A percentile compares a stretch with the other conserved stretches of the same genome.
phyloP scores from a whole-genome alignment of 441 rosid species.

The Adansonia grandidieri region DNA sequence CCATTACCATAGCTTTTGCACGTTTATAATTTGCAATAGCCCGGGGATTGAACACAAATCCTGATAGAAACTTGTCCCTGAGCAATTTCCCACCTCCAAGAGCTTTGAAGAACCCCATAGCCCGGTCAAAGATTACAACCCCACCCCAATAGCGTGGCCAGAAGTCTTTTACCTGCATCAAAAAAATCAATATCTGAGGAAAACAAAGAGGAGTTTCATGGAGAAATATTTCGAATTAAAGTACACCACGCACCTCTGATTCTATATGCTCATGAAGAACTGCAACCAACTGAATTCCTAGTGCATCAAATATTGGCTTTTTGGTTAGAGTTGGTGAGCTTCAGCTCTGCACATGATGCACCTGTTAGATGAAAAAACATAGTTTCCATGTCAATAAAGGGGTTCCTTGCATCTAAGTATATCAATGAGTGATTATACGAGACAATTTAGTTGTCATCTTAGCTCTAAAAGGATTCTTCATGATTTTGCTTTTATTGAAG shows the following conservation, averaged over 20 bases:
- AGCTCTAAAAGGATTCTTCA: background rate
- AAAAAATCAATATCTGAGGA: constrained; percentile 21
- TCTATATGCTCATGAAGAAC: constrained; percentile 72
- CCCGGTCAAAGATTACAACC: constrained; percentile 49
- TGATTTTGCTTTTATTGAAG: background rate
- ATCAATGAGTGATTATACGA: background rate
- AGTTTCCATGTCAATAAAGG: background rate
- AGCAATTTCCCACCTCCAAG: constrained; percentile 69
- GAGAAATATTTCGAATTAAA: constrained; percentile 23
- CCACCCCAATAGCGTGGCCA: constrained; percentile 86
- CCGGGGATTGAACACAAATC: constrained; percentile 66
- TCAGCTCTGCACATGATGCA: constrained; percentile 84
- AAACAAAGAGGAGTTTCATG: constrained; percentile 4
- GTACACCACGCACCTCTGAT: constrained; percentile 48
- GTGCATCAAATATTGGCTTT: constrained; percentile 65
- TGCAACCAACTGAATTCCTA: constrained; percentile 64
- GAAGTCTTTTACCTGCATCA: constrained; percentile 58
- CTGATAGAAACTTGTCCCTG: constrained; percentile 70
- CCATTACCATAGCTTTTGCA: constrained; percentile 56
- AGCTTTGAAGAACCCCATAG: constrained; percentile 67
- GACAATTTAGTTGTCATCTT: constrained; percentile 7
- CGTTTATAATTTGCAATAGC: constrained; percentile 74
- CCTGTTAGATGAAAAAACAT: constrained; percentile 37
- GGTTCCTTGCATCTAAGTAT: background rate
- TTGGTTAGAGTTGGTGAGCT: constrained; percentile 67